These are phyloP conservation scores for Iodosphaeria phyllophila DNA, from an alignment of 2,329 filamentous ascomycete species.

Conservation along the genomic window DNA sequence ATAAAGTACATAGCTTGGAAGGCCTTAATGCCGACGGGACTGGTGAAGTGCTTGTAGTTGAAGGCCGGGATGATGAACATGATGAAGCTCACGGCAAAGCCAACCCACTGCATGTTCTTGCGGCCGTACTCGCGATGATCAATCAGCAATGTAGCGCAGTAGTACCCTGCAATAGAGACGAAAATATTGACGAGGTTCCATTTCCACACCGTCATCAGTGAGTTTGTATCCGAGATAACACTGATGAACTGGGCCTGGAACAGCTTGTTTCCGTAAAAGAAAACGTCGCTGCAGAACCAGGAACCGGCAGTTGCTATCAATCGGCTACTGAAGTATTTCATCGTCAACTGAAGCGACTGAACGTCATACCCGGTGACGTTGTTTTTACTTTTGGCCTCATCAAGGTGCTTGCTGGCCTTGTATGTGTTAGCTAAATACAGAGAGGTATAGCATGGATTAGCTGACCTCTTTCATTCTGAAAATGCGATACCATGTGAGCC, in stretches of 20 bases:
- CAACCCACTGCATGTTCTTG: slow-evolving; percentile 90
- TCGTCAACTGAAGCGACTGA: slow-evolving; percentile 60
- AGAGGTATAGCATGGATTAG: too few species aligned
- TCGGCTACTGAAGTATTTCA: slow-evolving; percentile 71
- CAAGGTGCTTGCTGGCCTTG: slow-evolving; percentile 70
- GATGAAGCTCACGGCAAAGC: slow-evolving; percentile 84
- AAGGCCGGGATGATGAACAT: slow-evolving; percentile 87
- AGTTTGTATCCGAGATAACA: slow-evolving; percentile 54
- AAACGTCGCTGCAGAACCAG: slow-evolving; percentile 95
- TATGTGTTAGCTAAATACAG: too few species aligned
- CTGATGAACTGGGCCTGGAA: slow-evolving; percentile 85
- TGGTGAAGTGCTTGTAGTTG: slow-evolving; percentile 69
- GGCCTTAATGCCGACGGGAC: slow-evolving; percentile 49
- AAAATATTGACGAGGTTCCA: slow-evolving; percentile 88
- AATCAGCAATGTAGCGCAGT: slow-evolving; percentile 71
- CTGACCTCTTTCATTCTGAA: slow-evolving; percentile 86
- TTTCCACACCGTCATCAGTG: slow-evolving; percentile 72
- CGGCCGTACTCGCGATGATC: slow-evolving; percentile 95
- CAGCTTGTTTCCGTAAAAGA: slow-evolving; percentile 98
- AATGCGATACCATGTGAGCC: slow-evolving; percentile 90
- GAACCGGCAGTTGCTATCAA: slow-evolving; percentile 69
- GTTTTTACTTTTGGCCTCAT: slow-evolving; percentile 65
- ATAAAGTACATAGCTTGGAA: slow-evolving; percentile 99
- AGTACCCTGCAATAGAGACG: slow-evolving; percentile 76
- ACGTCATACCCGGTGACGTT: slow-evolving; percentile 86